A percentile compares a stretch with the other conserved stretches of the same genome.
These are phyloP conservation scores for Ceratocystis huliohia DNA, from an alignment of 2,329 filamentous ascomycete species.

Conservation along the genomic window DNA sequence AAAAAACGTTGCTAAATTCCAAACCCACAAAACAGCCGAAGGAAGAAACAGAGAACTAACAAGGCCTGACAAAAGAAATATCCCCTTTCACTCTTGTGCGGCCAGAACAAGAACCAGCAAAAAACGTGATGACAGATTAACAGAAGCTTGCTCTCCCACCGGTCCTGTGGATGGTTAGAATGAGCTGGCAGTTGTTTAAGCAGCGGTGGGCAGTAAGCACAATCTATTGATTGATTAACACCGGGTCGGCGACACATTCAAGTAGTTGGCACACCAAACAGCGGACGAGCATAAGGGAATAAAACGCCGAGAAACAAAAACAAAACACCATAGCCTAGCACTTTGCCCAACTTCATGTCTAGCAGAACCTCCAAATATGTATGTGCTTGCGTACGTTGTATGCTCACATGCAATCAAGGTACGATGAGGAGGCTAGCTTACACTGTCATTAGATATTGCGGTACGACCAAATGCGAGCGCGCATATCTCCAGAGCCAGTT, in stretches of 20 bases:
- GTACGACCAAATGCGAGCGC: conserved; percentile 93
- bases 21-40: conserved; percentile 11
- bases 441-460: conserved; percentile 27
- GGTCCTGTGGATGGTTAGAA: neutral
- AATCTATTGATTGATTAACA: neutral
- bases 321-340: neutral
- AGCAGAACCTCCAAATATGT: neutral
- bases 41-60: neutral
- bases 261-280: neutral
- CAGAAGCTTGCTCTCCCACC: neutral
- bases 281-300: neutral
- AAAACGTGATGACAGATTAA: neutral
- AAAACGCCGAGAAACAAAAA: neutral
- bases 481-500: conserved; percentile 94
- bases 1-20: conserved; percentile 15
- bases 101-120: neutral
- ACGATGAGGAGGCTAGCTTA: neutral
- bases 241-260: neutral
- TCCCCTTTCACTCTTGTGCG: neutral
- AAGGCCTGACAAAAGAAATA: neutral
- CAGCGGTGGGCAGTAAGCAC: neutral
- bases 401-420: neutral
- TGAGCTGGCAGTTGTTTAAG: too few species aligned
- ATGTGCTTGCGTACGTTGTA: neutral
- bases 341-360: neutral